Conservation (phyloP, 2,329 filamentous ascomycete genomes). For the Calonectria naviculata region DNA sequence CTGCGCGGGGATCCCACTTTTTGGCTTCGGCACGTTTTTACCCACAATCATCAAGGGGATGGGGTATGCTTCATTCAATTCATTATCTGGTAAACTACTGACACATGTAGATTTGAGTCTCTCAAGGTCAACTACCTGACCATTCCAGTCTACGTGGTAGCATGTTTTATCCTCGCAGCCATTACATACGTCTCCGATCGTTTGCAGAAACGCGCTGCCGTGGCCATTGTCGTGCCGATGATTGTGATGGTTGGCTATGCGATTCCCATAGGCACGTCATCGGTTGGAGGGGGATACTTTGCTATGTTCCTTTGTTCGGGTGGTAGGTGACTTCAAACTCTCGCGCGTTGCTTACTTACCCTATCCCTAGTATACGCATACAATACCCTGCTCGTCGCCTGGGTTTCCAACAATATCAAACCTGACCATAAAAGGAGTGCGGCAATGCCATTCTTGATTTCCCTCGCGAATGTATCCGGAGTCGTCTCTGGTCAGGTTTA, state of each 20-base stretch:
- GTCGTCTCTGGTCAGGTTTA: conserved; percentile 11
- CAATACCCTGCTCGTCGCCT: conserved; percentile 5
- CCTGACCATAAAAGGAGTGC: conserved; percentile 12
- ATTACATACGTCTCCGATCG: conserved; percentile 45
- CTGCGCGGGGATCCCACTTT: conserved; percentile 7
- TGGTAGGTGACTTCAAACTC: not conserved
- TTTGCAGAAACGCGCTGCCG: conserved; percentile 42
- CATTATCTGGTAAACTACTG: no score
- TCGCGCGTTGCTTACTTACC: not conserved
- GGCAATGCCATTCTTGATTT: not conserved
- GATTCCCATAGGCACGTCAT: conserved; percentile 43
- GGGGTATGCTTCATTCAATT: not conserved
- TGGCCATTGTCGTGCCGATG: conserved; percentile 41
- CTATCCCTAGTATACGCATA: conserved; percentile 2
- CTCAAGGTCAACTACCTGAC: conserved; percentile 47
- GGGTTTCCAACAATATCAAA: conserved; percentile 16
- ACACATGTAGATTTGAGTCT: conserved; percentile 18
- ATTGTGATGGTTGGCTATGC: conserved; percentile 47
- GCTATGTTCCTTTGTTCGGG: conserved; percentile 44
- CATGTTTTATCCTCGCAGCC: conserved; percentile 37
- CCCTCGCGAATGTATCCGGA: conserved; percentile 10
- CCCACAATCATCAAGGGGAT: conserved; percentile 21
- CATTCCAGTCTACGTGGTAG: conserved; percentile 48
- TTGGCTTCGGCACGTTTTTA: conserved; percentile 25
- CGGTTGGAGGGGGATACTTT: conserved; percentile 43